Base-by-base conservation (phyloP, 306 rosid genomes). In the Cicer arietinum region DNA sequence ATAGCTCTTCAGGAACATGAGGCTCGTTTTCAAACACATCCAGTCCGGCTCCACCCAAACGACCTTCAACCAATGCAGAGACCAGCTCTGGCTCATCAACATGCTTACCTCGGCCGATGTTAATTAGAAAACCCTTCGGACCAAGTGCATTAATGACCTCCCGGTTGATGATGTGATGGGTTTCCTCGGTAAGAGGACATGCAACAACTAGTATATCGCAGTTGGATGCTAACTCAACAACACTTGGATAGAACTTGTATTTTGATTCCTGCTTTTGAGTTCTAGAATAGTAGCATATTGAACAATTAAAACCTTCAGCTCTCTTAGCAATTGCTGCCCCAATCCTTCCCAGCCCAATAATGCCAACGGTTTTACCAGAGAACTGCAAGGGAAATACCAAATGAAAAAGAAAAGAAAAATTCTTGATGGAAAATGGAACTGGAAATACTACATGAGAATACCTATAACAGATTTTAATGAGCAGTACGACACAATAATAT, bases 1-100 rank as follows among this genome's bases (percentile, higher is more conserved):
- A 85, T 16, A 94, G 76, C 78, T 85, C 86, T 79, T 86, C 78
- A 0, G 98, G 97, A 6, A 94, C 98, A 43, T 77, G 66, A 37
- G 97, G 98, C 81, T 94, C 97, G 0, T 90, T 70, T 74, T 91
- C 89, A 73, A 84, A 94, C 51, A 94, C 97, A 79, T 94, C 98
- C 0, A 94, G 79, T 10, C 94, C 98, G 7, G 94, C 98, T 3
- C 97, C 97, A 8, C 89, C 98, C 47, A 94, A 40, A 30, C 94
- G 89, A 54, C 98, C 97, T 85, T 91, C 94, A 0, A 80, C 77
- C 73, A 94, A 75, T 37, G 97, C 97, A 16, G 90, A 82, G 7
- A 91, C 89, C 71, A 91, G 71, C 85, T 90, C 92, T 0, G 76
- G 67, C 71, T 91, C 97, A 20, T 91, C 96, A 8, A 94, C 92